phyloP scores from a whole-genome alignment of 2,329 filamentous ascomycete genomes.

The Phaeosphaeriaceae sp. region DNA sequence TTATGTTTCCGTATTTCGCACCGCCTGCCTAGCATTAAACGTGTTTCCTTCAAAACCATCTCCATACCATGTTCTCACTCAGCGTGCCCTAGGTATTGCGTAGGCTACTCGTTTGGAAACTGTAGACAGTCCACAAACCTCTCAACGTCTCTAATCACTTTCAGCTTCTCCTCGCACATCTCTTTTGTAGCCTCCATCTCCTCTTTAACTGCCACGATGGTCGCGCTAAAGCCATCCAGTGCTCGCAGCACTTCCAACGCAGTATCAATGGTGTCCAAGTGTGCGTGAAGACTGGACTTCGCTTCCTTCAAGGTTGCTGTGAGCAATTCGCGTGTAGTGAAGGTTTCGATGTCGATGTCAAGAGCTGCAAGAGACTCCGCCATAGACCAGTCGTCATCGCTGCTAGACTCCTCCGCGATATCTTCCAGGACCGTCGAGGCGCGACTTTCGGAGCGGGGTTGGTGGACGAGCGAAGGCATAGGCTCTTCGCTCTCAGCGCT shows the following conservation, averaged over 20 bases:
- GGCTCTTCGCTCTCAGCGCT: neutral
- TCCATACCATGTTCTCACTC: neutral
- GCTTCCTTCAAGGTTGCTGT: slow-evolving; percentile 18
- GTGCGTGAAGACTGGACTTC: neutral
- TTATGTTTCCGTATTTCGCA: neutral
- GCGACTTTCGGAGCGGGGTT: neutral
- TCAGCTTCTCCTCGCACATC: slow-evolving; percentile 15
- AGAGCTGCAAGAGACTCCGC: neutral
- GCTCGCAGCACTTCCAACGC: slow-evolving; percentile 17
- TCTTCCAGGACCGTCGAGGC: slow-evolving; percentile 4
- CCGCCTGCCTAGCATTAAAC: neutral
- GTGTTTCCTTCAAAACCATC: neutral
- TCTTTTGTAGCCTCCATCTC: slow-evolving; percentile 18
- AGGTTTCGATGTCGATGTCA: slow-evolving; percentile 4
- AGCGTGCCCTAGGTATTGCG: neutral
- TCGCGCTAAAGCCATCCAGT: slow-evolving; percentile 20
- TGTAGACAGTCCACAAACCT: neutral
- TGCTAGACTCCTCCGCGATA: slow-evolving; percentile 5
- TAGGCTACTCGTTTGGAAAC: neutral
- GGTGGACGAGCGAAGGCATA: neutral
- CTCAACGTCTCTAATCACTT: slow-evolving; percentile 14
- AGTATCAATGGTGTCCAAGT: slow-evolving; percentile 22
- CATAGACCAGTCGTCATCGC: slow-evolving; percentile 1
- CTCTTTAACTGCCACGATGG: slow-evolving; percentile 10
- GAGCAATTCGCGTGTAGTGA: slow-evolving; percentile 16